Evolutionary conservation across 2,329 filamentous ascomycete species (phyloP).

Genomic region (Colletotrichum camelliae): DNA sequence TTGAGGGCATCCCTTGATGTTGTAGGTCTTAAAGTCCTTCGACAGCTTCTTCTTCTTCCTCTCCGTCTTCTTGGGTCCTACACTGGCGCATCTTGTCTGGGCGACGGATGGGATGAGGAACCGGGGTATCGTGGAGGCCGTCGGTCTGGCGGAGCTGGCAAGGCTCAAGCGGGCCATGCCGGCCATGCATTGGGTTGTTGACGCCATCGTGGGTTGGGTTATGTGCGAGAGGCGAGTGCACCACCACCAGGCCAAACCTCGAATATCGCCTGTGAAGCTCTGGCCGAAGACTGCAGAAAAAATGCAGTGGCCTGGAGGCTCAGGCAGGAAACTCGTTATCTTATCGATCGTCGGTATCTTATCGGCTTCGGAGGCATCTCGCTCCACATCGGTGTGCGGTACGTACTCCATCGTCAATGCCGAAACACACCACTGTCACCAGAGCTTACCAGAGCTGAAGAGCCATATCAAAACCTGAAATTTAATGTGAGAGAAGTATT

Average conservation of each 20-base stretch:
- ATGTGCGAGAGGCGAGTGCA: constrained; percentile 22
- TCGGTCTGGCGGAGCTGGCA: constrained; percentile 45
- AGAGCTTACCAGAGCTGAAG: not conserved
- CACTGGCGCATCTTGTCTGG: constrained; percentile 50
- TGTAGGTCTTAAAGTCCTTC: constrained; percentile 71
- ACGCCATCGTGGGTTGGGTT: constrained; percentile 47
- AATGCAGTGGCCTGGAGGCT: not conserved
- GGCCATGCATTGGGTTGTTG: constrained; percentile 58
- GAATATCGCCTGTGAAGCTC: constrained; percentile 7
- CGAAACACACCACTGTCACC: constrained; percentile 1
- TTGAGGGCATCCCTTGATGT: constrained; percentile 65
- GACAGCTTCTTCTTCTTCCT: constrained; percentile 64
- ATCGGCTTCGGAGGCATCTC: not conserved
- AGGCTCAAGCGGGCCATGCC: constrained; percentile 58
- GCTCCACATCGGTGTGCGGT: not conserved
- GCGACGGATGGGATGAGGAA: constrained; percentile 53
- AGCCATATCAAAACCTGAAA: not conserved
- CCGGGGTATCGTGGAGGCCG: constrained; percentile 48
- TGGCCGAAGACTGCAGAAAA: constrained; percentile 18
- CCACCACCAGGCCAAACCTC: not conserved
- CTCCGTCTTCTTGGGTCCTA: constrained; percentile 51
- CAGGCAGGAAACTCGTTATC: not conserved
- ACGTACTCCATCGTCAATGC: not conserved
- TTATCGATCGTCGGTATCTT: not conserved
- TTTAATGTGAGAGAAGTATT: not conserved